phyloP scores from a whole-genome alignment of 768 basidiomycete species.

The Austroboletus eburneus region DNA sequence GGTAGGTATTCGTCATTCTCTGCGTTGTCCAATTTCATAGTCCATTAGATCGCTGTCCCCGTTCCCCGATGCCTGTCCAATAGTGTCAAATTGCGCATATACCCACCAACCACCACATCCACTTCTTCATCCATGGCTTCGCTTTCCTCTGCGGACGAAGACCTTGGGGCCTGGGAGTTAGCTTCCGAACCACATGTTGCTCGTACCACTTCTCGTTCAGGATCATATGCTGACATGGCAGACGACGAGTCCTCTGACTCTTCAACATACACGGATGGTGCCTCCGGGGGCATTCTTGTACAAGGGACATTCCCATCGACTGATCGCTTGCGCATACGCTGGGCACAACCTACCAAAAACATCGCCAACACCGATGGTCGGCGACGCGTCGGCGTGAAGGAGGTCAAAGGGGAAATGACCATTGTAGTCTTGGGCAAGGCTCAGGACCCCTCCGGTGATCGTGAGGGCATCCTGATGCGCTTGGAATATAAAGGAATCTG shows the following conservation, averaged over 20 bases:
- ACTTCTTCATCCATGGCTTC: conserved; percentile 64
- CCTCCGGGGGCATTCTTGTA: conserved; percentile 61
- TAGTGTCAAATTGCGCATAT: conserved; percentile 68
- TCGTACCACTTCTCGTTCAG: conserved; percentile 48
- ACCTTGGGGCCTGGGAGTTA: conserved; percentile 66
- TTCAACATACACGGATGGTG: conserved; percentile 43
- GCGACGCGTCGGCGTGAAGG: conserved; percentile 64
- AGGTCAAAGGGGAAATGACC: conserved; percentile 63
- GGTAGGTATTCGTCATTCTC: conserved; percentile 35
- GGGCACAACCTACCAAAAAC: conserved; percentile 62
- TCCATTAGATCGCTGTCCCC: conserved; percentile 64
- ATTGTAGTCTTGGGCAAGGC: conserved; percentile 54
- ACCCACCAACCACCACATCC: conserved; percentile 52
- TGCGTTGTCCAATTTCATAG: conserved; percentile 5
- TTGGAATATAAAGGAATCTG: conserved; percentile 71
- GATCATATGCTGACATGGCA: conserved; percentile 67
- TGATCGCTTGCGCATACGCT: conserved; percentile 70
- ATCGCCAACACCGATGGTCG: conserved; percentile 49
- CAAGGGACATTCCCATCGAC: conserved; percentile 77
- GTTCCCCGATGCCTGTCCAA: conserved; percentile 77
- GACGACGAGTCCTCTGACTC: conserved; percentile 83
- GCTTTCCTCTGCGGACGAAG: conserved; percentile 71
- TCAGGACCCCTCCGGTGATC: conserved; percentile 33
- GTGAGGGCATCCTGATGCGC: conserved; percentile 57
- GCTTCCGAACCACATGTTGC: conserved; percentile 75